These are phyloP conservation scores for Musa balbisiana DNA, from an alignment of 202 grass and related monocot species.

Conservation along the genomic window DNA sequence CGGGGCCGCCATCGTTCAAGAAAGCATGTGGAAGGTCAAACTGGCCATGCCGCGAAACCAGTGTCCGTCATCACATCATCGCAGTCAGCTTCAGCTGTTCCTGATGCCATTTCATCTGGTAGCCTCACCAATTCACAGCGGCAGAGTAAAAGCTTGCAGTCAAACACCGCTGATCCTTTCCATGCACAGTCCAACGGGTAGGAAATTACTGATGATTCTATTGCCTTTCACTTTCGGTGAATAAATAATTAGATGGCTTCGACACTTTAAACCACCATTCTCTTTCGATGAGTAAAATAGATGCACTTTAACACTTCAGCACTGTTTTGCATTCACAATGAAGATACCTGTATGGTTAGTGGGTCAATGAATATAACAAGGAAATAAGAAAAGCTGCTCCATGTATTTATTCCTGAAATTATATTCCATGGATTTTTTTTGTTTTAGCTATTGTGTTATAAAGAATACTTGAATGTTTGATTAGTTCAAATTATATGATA, in stretches of 20 bases:
- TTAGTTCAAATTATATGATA: too few species aligned
- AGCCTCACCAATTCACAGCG: constrained; percentile 24
- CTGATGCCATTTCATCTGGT: constrained; percentile 26
- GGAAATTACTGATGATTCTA: not conserved
- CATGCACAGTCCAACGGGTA: constrained; percentile 32
- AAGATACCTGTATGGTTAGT: too few species aligned
- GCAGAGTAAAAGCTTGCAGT: constrained; percentile 31
- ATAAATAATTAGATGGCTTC: not conserved
- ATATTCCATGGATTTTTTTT: too few species aligned
- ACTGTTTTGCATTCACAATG: too few species aligned
- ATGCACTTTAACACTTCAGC: too few species aligned
- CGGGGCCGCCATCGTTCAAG: constrained; percentile 81
- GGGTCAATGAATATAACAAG: too few species aligned
- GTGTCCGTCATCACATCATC: constrained; percentile 15
- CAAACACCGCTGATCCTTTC: constrained; percentile 30
- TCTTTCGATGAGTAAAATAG: too few species aligned
- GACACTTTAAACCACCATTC: too few species aligned
- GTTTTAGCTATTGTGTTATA: too few species aligned
- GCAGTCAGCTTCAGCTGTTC: constrained; percentile 29
- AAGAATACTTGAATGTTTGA: too few species aligned
- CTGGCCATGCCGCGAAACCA: constrained; percentile 21
- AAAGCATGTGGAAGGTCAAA: constrained; percentile 96
- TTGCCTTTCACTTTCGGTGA: constrained; percentile 1
- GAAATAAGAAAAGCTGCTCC: too few species aligned
- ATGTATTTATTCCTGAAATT: too few species aligned